phyloP scores from a whole-genome alignment of 2,329 filamentous ascomycete species.

The Ustulina deusta region DNA sequence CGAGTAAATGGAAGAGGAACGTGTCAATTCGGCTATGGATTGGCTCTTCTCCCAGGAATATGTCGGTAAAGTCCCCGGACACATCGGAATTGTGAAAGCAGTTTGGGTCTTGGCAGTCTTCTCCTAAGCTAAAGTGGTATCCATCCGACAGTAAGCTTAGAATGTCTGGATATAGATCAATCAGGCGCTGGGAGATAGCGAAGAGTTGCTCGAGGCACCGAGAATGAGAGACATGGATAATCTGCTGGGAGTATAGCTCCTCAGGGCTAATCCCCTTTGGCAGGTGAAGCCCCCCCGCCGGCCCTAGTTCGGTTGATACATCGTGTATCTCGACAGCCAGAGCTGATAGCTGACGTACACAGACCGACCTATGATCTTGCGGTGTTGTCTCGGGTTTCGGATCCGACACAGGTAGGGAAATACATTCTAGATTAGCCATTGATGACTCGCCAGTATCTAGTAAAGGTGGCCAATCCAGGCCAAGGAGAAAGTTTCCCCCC shows the following conservation, averaged over 20 bases:
- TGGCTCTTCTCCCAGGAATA: constrained; percentile 33
- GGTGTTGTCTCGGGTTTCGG: constrained; percentile 2
- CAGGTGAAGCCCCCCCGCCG: constrained; percentile 43
- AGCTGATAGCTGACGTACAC: constrained; percentile 41
- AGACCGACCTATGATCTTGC: constrained; percentile 37
- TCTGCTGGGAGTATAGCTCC: constrained; percentile 43
- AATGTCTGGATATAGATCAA: constrained; percentile 52
- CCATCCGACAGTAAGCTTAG: constrained; percentile 42
- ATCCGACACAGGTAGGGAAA: constrained; percentile 13
- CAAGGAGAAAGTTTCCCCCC: constrained; percentile 32
- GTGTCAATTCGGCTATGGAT: constrained; percentile 47
- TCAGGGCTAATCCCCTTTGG: constrained; percentile 44
- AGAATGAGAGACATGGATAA: constrained; percentile 43
- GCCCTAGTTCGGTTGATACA: constrained; percentile 42
- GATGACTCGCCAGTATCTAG: constrained; percentile 2
- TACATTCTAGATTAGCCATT: not conserved
- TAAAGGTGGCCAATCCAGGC: constrained; percentile 42
- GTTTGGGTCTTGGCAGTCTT: constrained; percentile 48
- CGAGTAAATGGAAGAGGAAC: constrained; percentile 53
- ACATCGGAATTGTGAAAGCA: constrained; percentile 52
- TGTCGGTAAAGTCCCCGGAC: constrained; percentile 33
- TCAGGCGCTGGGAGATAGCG: constrained; percentile 51
- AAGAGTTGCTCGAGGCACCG: constrained; percentile 53
- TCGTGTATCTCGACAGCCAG: constrained; percentile 47
- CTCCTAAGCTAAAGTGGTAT: not conserved